phyloP scores from a whole-genome alignment of 129 eudicot species.

The Arctium minus region DNA sequence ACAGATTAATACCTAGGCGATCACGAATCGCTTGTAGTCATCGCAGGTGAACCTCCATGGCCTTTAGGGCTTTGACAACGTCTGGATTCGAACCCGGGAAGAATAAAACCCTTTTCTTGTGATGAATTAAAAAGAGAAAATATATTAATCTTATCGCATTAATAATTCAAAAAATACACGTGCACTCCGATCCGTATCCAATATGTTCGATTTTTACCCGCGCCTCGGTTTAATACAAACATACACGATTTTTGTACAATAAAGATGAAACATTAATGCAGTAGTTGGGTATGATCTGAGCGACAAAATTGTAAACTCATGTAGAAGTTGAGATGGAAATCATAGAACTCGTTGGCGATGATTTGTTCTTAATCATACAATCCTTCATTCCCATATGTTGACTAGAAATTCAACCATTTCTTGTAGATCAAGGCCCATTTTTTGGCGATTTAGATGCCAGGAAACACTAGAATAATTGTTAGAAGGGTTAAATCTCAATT shows the following conservation, averaged over 20 bases:
- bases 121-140: too few relatives aligned
- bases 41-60: too few relatives aligned
- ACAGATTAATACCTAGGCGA: too few relatives aligned
- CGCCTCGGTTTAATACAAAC: not conserved
- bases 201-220: too few relatives aligned
- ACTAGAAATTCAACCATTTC: conserved; percentile 70
- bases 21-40: too few relatives aligned
- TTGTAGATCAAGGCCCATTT: conserved; percentile 20
- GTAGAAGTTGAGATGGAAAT: not conserved
- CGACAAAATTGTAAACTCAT: not conserved
- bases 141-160: too few relatives aligned
- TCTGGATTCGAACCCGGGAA: too few relatives aligned
- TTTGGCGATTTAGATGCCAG: not conserved
- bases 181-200: too few relatives aligned
- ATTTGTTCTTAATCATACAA: conserved; percentile 40
- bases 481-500: not conserved
- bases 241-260: not conserved
- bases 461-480: not conserved
- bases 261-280: not conserved
- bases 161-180: too few relatives aligned
- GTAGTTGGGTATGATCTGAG: not conserved
- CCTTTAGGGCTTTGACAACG: too few relatives aligned
- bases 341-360: not conserved
- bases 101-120: too few relatives aligned
- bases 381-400: conserved; percentile 67